Evolutionary conservation across 2,329 filamentous ascomycete genomes (phyloP).

Genomic region (Madurella fahalii): DNA sequence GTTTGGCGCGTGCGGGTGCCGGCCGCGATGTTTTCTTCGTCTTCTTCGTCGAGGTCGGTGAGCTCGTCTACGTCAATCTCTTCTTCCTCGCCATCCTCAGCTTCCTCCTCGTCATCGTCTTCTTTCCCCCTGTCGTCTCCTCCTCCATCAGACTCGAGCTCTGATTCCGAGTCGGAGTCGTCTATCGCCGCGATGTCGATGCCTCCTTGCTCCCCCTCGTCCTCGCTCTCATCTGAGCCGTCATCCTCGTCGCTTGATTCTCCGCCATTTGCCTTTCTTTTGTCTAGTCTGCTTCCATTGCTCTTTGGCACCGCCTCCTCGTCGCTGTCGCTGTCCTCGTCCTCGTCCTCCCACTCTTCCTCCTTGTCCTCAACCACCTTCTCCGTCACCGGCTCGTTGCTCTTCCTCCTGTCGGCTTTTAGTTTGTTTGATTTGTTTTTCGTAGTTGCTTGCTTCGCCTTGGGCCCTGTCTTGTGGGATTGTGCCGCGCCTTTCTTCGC

Average conservation of each 20-base stretch:
- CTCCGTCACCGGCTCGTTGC: conserved; percentile 24
- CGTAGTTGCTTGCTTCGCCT: conserved; percentile 11
- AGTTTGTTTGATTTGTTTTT: conserved; percentile 13
- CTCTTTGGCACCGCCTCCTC: conserved; percentile 24
- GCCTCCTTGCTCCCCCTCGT: conserved; percentile 32
- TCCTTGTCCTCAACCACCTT: conserved; percentile 29
- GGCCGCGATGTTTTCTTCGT: conserved; percentile 71
- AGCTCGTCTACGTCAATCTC: conserved; percentile 70
- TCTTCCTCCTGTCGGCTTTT: conserved; percentile 16
- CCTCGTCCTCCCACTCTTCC: conserved; percentile 40
- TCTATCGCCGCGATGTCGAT: conserved; percentile 54
- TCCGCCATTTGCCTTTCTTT: conserved; percentile 27
- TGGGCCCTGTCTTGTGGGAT: conserved; percentile 14
- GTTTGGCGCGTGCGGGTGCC: conserved; percentile 88
- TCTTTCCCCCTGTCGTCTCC: conserved; percentile 36
- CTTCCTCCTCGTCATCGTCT: conserved; percentile 57
- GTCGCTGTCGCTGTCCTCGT: conserved; percentile 36
- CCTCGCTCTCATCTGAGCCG: conserved; percentile 35
- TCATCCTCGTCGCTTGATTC: conserved; percentile 31
- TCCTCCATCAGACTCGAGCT: conserved; percentile 66
- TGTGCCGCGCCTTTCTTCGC: conserved; percentile 24
- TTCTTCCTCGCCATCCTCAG: conserved; percentile 76
- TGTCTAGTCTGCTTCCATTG: conserved; percentile 26
- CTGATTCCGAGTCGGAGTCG: conserved; percentile 61
- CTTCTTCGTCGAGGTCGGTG: conserved; percentile 47